Base-by-base conservation (phyloP, 2,329 filamentous ascomycete species). In the Fusarium graminum region DNA sequence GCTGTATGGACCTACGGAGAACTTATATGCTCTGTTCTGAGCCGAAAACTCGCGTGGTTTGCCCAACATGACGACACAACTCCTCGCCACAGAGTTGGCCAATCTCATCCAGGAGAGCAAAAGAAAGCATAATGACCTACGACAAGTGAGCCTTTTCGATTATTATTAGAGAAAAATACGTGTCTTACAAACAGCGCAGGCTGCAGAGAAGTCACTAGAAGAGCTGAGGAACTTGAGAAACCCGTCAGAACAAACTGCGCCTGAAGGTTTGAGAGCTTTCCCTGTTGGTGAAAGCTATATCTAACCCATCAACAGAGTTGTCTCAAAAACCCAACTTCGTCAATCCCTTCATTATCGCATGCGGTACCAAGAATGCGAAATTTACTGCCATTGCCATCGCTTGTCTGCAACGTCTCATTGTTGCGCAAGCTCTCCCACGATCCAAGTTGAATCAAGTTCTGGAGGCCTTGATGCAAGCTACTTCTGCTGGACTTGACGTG, bases 81-180 rank as follows among this genome's bases (percentile, higher is more conserved):
- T 97, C 74, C 86, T 97, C 74, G 89, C 90, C 75, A 90, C 92
- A 59, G 94, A 97, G 86, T 87, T 97, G 77, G 88, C 90, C 74
- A 96, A 92, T 81, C 88, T 97, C 77, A 90, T 97, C 73, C 92
- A 96, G 79, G 95, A 99, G 82, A 95, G 94, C 76, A 98, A 97
- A 80, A 88, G 94, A 74, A 98, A 97, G 80, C 91, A 97, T 78
- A 88, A 91, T 71, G 95, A 98, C 74, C 84, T 99, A 52, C 89
- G 92, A 82, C 92, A 91, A 85, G 91, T 90, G 80, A 73, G 85
- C 78, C 57, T 22, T 34, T 39, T 39, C 41, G 10, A 19, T 28
- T 40, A 7, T 36, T 22, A 3, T 2, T 12, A 6, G 34, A 6
- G 39, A 10, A 6, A n/a, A 17, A 14, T 10, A 36, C 7, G 17